phyloP scores from a whole-genome alignment of 441 rosid species.

The Populus trichocarpa region DNA sequence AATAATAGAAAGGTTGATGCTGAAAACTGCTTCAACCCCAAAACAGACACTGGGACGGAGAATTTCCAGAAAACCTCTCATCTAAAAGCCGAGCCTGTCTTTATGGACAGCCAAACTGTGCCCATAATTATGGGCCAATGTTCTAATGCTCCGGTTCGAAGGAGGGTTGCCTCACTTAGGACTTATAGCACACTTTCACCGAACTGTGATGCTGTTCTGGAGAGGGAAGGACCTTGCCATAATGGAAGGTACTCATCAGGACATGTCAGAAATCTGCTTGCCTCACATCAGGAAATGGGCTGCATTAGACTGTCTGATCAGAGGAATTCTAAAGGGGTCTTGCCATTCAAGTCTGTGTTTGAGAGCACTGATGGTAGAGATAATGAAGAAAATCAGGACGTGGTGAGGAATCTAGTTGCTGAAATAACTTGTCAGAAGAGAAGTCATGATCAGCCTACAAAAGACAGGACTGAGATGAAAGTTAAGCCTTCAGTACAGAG shows the following conservation, averaged over 20 bases:
- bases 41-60: constrained; percentile 19
- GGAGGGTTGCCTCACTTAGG: constrained; percentile 36
- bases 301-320: constrained; percentile 12
- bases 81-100: constrained; percentile 14
- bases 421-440: constrained; percentile 10
- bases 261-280: constrained; percentile 6
- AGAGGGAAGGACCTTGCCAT: constrained; percentile 11
- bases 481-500: constrained; percentile 25
- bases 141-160: constrained; percentile 28
- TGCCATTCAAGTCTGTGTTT: constrained; percentile 14
- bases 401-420: constrained; percentile 12
- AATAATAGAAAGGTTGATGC: constrained; percentile 25
- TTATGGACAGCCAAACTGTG: constrained; percentile 17
- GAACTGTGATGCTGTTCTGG: constrained; percentile 21
- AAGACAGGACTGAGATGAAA: constrained; percentile 26
- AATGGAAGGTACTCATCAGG: constrained; percentile 19
- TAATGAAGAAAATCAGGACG: constrained; percentile 18
- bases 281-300: constrained; percentile 14
- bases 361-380: constrained; percentile 14
- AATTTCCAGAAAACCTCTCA: constrained; percentile 20
- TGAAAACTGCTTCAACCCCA: constrained; percentile 21
- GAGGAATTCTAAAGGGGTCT: constrained; percentile 13
- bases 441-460: constrained; percentile 17
- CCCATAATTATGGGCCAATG: constrained; percentile 14
- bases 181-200: constrained; percentile 32